Conservation (phyloP, 2,329 filamentous ascomycete species). For the Aspergillus fumigatiaffinis region DNA sequence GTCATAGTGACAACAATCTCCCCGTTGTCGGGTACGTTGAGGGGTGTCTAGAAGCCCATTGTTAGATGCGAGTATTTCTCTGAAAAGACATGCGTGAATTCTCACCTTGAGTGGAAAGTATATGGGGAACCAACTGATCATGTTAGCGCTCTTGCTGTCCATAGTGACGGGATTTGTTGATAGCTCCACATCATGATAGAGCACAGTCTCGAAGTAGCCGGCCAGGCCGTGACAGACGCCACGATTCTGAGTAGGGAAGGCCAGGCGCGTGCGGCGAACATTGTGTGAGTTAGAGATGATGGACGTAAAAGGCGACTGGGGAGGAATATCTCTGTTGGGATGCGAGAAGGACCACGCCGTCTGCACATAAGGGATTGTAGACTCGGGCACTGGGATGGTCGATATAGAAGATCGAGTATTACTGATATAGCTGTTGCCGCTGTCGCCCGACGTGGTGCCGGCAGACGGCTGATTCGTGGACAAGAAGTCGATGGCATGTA, state of each 20-base stretch:
- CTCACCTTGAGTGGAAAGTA: slow-evolving; percentile 92
- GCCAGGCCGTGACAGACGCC: slow-evolving; percentile 87
- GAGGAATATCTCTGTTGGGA: slow-evolving; percentile 37
- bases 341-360: slow-evolving; percentile 45
- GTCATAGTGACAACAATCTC: slow-evolving; percentile 92
- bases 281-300: slow-evolving; percentile 86
- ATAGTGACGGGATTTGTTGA: slow-evolving; percentile 92
- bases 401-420: slow-evolving; percentile 25
- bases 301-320: slow-evolving; percentile 27
- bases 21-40: slow-evolving; percentile 78
- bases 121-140: slow-evolving; percentile 99
- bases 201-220: slow-evolving; percentile 94
- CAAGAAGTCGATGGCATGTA: slow-evolving; percentile 85
- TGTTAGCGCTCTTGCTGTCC: slow-evolving; percentile 87
- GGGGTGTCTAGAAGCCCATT: slow-evolving; percentile 60
- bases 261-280: slow-evolving; percentile 69
- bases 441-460: slow-evolving; percentile 9
- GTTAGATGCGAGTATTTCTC: not conserved
- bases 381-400: slow-evolving; percentile 29
- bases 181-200: slow-evolving; percentile 81
- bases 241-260: slow-evolving; percentile 71
- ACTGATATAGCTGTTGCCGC: slow-evolving; percentile 15
- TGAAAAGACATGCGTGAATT: slow-evolving; percentile 9
- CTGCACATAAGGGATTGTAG: slow-evolving; percentile 36
- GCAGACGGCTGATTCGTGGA: slow-evolving; percentile 57